A percentile compares a stretch with the other conserved stretches of the same genome.
These are phyloP conservation scores for Vitis rupestris DNA, from an alignment of 164 flowering plant genomes.

Conservation along the genomic window DNA sequence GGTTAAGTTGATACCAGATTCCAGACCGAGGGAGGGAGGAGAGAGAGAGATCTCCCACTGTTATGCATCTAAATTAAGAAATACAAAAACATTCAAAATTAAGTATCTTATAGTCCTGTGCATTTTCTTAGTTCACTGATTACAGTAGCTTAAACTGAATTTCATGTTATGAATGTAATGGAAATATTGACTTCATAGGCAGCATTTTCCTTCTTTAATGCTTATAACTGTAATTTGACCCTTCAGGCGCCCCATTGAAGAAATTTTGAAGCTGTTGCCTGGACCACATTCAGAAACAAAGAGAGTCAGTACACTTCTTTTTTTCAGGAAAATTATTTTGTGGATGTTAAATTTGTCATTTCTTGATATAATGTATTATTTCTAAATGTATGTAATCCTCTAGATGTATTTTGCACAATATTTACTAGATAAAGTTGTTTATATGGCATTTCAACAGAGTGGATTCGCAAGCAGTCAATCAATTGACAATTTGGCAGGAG, in stretches of 20 bases:
- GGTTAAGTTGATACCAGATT: too few relatives aligned
- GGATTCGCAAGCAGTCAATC: conserved; percentile 63
- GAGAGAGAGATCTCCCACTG: too few relatives aligned
- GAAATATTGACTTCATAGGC: neutral
- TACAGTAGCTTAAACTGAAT: neutral
- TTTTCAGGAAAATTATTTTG: neutral
- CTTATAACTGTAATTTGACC: conserved; percentile 6
- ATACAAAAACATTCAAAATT: too few relatives aligned
- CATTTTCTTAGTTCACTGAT: neutral
- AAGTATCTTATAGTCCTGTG: too few relatives aligned
- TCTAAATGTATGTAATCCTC: neutral
- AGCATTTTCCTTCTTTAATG: neutral
- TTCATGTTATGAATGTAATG: neutral
- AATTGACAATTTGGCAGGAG: conserved; percentile 46
- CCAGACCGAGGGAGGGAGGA: too few relatives aligned
- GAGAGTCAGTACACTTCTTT: conserved; percentile 51
- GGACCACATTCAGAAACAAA: conserved; percentile 91
- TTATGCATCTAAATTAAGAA: too few relatives aligned
- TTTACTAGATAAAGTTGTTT: neutral
- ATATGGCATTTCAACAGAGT: conserved; percentile 41
- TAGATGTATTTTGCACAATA: neutral
- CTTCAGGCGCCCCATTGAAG: conserved; percentile 94
- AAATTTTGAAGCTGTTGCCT: conserved; percentile 80
- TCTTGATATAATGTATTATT: neutral
- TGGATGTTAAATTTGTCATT: conserved; percentile 1